Evolutionary conservation across 257 asterid genomes (phyloP).

Genomic region (Solanum commersonii): DNA sequence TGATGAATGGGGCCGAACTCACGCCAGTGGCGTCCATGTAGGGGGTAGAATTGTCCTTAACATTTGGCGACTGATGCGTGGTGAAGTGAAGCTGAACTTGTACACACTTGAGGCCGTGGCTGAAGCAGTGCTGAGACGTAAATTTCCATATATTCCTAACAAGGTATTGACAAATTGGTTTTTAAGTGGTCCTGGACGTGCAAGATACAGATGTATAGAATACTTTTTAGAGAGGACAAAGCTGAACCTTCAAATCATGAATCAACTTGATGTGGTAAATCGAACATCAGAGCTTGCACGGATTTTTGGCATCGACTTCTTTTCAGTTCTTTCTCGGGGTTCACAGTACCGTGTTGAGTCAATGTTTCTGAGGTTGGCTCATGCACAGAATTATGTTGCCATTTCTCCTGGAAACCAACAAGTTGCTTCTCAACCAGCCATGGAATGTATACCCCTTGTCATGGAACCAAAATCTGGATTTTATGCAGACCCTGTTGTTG

Average conservation of each 20-base stretch:
- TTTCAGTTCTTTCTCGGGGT: conserved; percentile 92
- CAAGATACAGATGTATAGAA: conserved; percentile 69
- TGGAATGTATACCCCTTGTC: conserved; percentile 97
- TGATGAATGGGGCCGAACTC: conserved; percentile 99
- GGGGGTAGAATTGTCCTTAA: conserved; percentile 93
- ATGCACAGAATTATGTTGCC: conserved; percentile 84
- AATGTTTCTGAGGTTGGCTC: conserved; percentile 86
- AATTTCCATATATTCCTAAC: conserved; percentile 62
- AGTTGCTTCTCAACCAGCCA: conserved; percentile 94
- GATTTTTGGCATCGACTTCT: conserved; percentile 90
- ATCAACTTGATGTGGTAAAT: conserved; percentile 85
- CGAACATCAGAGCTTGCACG: conserved; percentile 99
- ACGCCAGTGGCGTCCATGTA: conserved; percentile 93
- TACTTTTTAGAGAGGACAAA: conserved; percentile 64
- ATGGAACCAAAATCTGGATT: conserved; percentile 97
- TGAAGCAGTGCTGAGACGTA: conserved; percentile 77
- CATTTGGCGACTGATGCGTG: conserved; percentile 90
- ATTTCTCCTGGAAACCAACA: conserved; percentile 90
- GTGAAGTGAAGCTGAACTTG: conserved; percentile 79
- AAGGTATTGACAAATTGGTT: conserved; percentile 75
- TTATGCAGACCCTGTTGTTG: conserved; percentile 87
- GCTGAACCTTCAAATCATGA: conserved; percentile 71
- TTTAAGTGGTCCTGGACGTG: conserved; percentile 77
- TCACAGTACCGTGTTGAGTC: conserved; percentile 98
- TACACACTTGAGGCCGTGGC: conserved; percentile 85